Percentiles rank a stretch among this genome's conserved stretches.
phyloP scores from a whole-genome alignment of 2,329 filamentous ascomycete species.

The Colletotrichum filicis region DNA sequence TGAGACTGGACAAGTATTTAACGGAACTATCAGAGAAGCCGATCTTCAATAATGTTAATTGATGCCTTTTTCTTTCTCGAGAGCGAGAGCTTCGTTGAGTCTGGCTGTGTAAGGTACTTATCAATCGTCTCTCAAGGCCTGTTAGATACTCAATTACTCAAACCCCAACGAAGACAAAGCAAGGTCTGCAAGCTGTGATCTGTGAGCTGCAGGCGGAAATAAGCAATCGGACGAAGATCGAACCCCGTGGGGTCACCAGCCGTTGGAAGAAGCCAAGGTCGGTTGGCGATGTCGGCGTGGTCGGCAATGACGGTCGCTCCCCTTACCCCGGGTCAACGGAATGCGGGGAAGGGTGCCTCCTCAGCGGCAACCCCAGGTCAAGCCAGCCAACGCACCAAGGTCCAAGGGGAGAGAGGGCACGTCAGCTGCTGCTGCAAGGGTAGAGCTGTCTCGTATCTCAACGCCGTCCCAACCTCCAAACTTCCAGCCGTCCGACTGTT shows the following conservation, averaged over 20 bases:
- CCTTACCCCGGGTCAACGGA: conserved; percentile 35
- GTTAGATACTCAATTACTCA: background rate
- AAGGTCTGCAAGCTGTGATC: no score
- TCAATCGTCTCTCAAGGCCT: background rate
- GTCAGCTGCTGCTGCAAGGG: conserved; percentile 20
- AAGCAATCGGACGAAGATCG: background rate
- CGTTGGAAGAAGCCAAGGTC: conserved; percentile 15
- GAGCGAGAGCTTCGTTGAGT: no score
- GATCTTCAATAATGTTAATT: background rate
- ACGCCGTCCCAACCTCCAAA: background rate
- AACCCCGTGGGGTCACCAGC: conserved; percentile 1
- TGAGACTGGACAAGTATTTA: background rate
- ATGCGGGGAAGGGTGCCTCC: conserved; percentile 38
- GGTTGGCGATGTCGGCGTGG: conserved; percentile 18
- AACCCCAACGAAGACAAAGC: background rate
- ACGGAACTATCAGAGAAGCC: background rate
- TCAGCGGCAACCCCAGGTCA: background rate
- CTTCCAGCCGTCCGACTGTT: conserved; percentile 12
- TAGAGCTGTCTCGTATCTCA: background rate
- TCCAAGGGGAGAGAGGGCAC: background rate
- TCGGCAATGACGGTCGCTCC: conserved; percentile 22
- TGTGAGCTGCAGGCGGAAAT: no score
- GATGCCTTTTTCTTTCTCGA: no score
- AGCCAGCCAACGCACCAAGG: background rate
- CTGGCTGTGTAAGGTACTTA: background rate